Percentiles rank a stretch among this genome's conserved stretches.
These are phyloP conservation scores for Paxillus rubicundulus DNA, from an alignment of 768 basidiomycete species.

Conservation along the genomic window DNA sequence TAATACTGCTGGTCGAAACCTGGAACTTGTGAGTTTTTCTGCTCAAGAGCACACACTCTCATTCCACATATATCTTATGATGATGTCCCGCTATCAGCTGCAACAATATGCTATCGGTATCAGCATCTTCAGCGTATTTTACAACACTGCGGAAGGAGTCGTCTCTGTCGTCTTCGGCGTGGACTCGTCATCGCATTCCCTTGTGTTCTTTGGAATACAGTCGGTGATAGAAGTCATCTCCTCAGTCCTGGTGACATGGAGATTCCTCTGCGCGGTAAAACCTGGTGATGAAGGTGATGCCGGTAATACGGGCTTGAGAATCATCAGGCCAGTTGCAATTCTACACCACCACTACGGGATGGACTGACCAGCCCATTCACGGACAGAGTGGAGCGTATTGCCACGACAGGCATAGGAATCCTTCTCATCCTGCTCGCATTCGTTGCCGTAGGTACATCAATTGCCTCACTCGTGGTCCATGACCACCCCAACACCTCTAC, in stretches of 20 bases:
- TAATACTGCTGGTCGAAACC: no score
- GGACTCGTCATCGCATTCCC: constrained; percentile 42
- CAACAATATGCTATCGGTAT: constrained; percentile 41
- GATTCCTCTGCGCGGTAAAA: constrained; percentile 35
- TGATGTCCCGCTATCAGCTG: constrained; percentile 17
- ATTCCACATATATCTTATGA: background rate
- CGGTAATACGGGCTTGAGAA: background rate
- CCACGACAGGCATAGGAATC: constrained; percentile 35
- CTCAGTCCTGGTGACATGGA: constrained; percentile 43
- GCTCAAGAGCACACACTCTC: no score
- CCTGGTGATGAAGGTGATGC: constrained; percentile 32
- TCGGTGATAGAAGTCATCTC: constrained; percentile 48
- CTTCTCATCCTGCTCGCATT: constrained; percentile 38
- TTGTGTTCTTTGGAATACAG: constrained; percentile 50
- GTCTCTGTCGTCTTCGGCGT: constrained; percentile 44
- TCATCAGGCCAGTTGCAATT: constrained; percentile 13
- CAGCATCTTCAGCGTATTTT: constrained; percentile 41
- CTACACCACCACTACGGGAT: background rate
- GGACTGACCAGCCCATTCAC: background rate
- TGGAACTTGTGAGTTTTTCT: no score
- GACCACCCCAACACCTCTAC: constrained; percentile 38
- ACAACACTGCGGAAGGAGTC: constrained; percentile 40
- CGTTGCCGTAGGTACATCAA: constrained; percentile 37
- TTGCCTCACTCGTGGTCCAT: constrained; percentile 34
- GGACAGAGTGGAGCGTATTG: constrained; percentile 37